phyloP scores from a whole-genome alignment of 371 early-diverging fungal species.

The Mortierella sp. region DNA sequence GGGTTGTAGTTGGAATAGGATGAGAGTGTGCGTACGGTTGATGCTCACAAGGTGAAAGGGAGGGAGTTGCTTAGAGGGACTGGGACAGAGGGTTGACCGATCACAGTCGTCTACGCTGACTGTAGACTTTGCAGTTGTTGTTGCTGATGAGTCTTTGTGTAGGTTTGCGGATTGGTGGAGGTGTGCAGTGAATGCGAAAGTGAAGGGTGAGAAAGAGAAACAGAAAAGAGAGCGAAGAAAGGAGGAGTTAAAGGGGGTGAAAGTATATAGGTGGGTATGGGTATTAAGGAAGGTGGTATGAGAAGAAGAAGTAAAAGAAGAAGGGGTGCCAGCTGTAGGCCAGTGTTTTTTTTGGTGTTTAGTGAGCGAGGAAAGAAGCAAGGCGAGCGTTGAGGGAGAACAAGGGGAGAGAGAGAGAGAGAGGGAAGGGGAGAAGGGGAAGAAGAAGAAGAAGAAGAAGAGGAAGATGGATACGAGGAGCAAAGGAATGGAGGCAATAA shows the following conservation, averaged over 20 bases:
- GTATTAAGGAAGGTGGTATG: too few species aligned
- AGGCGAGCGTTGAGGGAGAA: background rate
- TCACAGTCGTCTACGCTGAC: background rate
- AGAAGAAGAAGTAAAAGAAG: background rate
- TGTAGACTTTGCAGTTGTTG: too few species aligned
- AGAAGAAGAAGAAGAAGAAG: background rate
- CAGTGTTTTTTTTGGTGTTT: background rate
- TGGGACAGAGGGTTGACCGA: background rate
- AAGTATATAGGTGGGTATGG: too few species aligned
- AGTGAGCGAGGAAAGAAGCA: background rate
- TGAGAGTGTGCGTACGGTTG: background rate
- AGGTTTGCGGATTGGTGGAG: background rate
- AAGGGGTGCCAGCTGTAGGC: background rate
- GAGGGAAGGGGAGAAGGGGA: background rate
- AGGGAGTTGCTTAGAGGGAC: background rate
- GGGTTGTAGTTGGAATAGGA: background rate
- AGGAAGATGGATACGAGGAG: background rate
- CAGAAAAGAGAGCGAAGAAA: background rate
- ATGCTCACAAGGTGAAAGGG: background rate
- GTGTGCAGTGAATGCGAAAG: background rate
- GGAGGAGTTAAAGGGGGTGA: too few species aligned
- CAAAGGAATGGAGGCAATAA: background rate
- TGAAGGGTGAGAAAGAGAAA: background rate
- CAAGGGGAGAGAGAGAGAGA: background rate
- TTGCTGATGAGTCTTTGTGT: too few species aligned